phyloP scores from a whole-genome alignment of 805 yeast genomes.

The Wickerhamomyces rabaulensis region DNA sequence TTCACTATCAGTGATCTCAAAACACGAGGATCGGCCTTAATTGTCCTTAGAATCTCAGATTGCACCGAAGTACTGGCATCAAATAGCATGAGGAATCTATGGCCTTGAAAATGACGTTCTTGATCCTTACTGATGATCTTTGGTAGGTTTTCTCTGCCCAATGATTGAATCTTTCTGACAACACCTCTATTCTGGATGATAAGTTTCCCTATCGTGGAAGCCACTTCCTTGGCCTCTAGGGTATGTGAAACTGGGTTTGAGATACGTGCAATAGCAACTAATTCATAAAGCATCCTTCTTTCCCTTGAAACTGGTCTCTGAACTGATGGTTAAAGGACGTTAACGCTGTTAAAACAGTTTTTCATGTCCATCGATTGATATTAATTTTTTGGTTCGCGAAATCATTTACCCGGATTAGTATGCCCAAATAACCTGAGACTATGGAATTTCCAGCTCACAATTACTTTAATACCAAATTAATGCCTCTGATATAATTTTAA shows the following conservation, averaged over 20 bases:
- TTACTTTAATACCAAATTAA: no score
- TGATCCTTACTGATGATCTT: slow-evolving; percentile 79
- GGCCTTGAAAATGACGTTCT: slow-evolving; percentile 86
- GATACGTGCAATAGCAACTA: slow-evolving; percentile 84
- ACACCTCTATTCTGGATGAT: slow-evolving; percentile 89
- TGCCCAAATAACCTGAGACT: no score
- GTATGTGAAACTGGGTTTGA: slow-evolving; percentile 47
- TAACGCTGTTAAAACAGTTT: no score
- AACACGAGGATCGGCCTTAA: slow-evolving; percentile 87
- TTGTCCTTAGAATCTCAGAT: slow-evolving; percentile 71
- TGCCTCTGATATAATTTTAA: no score
- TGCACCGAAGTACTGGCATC: slow-evolving; percentile 86
- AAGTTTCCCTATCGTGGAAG: slow-evolving; percentile 72
- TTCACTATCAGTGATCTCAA: slow-evolving; percentile 71
- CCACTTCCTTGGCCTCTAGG: slow-evolving; percentile 59
- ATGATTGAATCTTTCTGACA: slow-evolving; percentile 72
- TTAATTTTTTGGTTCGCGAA: background rate
- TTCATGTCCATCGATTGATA: no score
- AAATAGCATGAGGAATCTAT: slow-evolving; percentile 79
- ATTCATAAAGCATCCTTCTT: slow-evolving; percentile 72
- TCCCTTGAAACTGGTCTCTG: no score
- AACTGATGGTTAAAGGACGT: no score
- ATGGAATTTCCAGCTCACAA: no score
- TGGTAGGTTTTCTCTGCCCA: slow-evolving; percentile 78
- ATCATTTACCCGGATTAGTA: background rate